Evolutionary conservation across 495 filamentous ascomycete species (phyloP), one percentile per base, ranked within the genome.

Genomic region (Lineolata rhizophorae): DNA sequence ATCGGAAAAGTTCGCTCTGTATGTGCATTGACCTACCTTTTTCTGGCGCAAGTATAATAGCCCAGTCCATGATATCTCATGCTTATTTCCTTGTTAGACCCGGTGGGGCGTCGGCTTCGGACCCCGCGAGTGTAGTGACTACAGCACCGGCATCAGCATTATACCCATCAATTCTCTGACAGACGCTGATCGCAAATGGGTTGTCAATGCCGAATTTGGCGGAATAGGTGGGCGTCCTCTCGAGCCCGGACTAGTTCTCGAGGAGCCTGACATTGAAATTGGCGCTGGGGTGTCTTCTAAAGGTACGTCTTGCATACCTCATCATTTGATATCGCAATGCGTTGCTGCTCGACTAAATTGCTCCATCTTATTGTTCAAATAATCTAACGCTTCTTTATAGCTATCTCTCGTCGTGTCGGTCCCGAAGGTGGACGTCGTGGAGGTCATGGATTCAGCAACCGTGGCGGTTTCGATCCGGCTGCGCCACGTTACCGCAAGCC

Each of bases 211-310:
- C 13, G 80, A 87, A 42, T 93, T 76, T 40, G 87, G 87, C 38
- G 87, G 87, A 22, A 87, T 77, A 37, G 90, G 87, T 32, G 87
- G 84, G 30, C 65, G 66, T 29, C 54, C 67, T 1, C 77, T 97
- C 35, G 76, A 79, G 43, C 57, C 60, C 16, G 85, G 85, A 13
- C 70, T 95, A 52, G 72, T 83, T 10, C 77, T 95, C 14, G 87
- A 97, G 46, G 87, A 97, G 53, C 87, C 87, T 5, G 87, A 97
- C 48, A 97, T 97, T 42, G 87, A 97, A 50, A 97, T 97, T 37
- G 87, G 87, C 27, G 81, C 83, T 26, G 87, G 87, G 31, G 90
- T 95, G 9, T 93, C 83, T 3, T 93, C 83, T 2, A 97, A 97
- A 58, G 67, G 65, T 60, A 50, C 34, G 46, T 33, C 19, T 6